Base-by-base conservation (phyloP, 108 stramenopile species). In the Cyclostephanos invisitatus region DNA sequence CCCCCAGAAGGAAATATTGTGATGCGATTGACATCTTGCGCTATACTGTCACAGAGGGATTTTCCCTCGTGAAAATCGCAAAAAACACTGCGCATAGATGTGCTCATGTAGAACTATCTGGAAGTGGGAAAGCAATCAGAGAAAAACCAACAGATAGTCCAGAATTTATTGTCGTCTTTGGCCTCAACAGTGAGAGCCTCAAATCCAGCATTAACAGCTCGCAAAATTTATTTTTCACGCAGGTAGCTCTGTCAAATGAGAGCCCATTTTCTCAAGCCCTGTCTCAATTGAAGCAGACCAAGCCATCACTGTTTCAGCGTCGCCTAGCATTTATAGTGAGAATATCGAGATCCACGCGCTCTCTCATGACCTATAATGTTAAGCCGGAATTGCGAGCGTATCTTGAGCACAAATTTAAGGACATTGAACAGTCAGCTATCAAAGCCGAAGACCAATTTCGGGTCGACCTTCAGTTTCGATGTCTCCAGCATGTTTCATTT, bases 61-160 rank as follows among this genome's bases (percentile, higher is more conserved):
- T 61, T 48, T 77, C 59, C 11, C 29, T 46, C 12, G 81, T 82
- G 5, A 64, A 35, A 3, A 72, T 82, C 11, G 49, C 15, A 17
- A 73, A 58, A 55, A 29, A 50, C 21, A 29, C 50, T 2, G 75
- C n/a, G 2, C 12, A 47, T 21, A 60, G 67, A 15, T 25, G 59
- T 55, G 59, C 58, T 50, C 40, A 27, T 22, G 60, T 77, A 2
- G 63, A 64, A 50, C 20, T 48, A 29, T 21, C 59, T 12, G 58
- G 32, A 15, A 68, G 27, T 2, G 71, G 64, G 21, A 78, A 62
- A 44, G 54, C 40, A 7, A 6, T 91, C 11, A 73, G 72, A 56
- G 91, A 92, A 48, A 77, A 70, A 44, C 84, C 89, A 22, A 80
- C 86, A 21, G 86, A 87, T 28, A 89, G 77, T 48, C 90, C 88